Evolutionary conservation across 371 early-diverging fungal genomes (phyloP).

Genomic region (Blakeslea trispora): DNA sequence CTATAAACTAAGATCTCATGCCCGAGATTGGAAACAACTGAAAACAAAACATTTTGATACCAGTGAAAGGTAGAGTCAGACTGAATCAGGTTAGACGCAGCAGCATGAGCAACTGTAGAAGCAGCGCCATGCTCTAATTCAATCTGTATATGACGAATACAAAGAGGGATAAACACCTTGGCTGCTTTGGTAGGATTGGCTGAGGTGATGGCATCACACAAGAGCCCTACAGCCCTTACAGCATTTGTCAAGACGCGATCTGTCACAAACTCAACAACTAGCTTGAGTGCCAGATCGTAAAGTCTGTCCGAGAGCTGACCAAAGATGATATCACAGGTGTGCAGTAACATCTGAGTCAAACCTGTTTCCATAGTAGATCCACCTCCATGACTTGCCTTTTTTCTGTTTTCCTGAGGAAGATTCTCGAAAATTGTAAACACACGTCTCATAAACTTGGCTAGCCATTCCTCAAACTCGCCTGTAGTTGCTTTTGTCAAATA

Average conservation of each 20-base stretch:
- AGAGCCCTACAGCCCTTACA: constrained; percentile 61
- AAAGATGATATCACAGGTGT: constrained; percentile 67
- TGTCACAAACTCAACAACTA: constrained; percentile 63
- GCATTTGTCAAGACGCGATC: constrained; percentile 70
- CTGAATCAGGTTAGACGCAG: constrained; percentile 57
- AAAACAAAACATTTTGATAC: constrained; percentile 70
- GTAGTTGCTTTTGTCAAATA: constrained; percentile 67
- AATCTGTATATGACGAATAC: constrained; percentile 55
- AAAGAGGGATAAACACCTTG: constrained; percentile 61
- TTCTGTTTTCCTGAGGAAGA: constrained; percentile 64
- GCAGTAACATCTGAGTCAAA: constrained; percentile 45
- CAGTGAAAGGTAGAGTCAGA: constrained; percentile 78
- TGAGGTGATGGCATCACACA: constrained; percentile 50
- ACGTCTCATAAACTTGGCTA: constrained; percentile 79
- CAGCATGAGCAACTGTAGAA: constrained; percentile 54
- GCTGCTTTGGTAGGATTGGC: constrained; percentile 57
- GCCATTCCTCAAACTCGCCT: constrained; percentile 84
- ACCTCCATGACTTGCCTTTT: constrained; percentile 27
- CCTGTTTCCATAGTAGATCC: constrained; percentile 44
- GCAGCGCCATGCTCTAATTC: constrained; percentile 78
- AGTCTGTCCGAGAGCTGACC: constrained; percentile 67
- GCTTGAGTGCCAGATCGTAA: constrained; percentile 60
- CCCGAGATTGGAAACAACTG: constrained; percentile 55
- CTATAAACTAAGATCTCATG: constrained; percentile 55
- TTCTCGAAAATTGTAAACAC: constrained; percentile 81